Conservation (phyloP, 2,329 filamentous ascomycete species). For the Penicillium digitatum region DNA sequence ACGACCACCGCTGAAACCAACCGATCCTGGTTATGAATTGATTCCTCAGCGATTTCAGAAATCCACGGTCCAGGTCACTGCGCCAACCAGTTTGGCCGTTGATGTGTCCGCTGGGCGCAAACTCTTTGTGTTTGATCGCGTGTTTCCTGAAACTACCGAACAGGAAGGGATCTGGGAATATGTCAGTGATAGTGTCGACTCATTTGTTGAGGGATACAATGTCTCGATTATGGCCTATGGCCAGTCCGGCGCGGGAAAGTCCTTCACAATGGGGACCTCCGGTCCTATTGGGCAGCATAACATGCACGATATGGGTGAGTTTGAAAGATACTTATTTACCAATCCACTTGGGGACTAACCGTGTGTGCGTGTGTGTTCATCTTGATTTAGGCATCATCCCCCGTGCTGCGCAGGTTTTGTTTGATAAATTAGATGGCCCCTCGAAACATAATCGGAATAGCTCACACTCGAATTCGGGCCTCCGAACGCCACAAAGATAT, state of each 20-base stretch:
- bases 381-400: conserved; percentile 78
- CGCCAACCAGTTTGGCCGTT: conserved; percentile 77
- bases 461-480: conserved; percentile 66
- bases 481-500: conserved; percentile 76
- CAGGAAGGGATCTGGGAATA: conserved; percentile 96
- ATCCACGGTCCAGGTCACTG: conserved; percentile 85
- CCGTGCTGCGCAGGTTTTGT: conserved; percentile 77
- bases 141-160: conserved; percentile 76
- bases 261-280: conserved; percentile 97
- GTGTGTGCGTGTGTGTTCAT: neutral
- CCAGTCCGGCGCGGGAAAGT: conserved; percentile 96
- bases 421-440: conserved; percentile 72
- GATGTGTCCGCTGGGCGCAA: conserved; percentile 91
- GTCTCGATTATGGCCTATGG: conserved; percentile 95
- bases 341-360: neutral
- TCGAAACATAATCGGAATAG: conserved; percentile 57
- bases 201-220: conserved; percentile 96
- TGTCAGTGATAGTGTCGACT: conserved; percentile 78
- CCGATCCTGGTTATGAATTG: conserved; percentile 88
- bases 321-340: neutral
- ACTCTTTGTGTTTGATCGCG: conserved; percentile 92
- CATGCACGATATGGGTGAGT: conserved; percentile 70
- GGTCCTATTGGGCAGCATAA: conserved; percentile 74
- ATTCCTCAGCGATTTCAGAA: conserved; percentile 94
- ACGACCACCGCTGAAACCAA: conserved; percentile 75